phyloP scores from a whole-genome alignment of 2,329 filamentous ascomycete species.

The Epichloe sp. region DNA sequence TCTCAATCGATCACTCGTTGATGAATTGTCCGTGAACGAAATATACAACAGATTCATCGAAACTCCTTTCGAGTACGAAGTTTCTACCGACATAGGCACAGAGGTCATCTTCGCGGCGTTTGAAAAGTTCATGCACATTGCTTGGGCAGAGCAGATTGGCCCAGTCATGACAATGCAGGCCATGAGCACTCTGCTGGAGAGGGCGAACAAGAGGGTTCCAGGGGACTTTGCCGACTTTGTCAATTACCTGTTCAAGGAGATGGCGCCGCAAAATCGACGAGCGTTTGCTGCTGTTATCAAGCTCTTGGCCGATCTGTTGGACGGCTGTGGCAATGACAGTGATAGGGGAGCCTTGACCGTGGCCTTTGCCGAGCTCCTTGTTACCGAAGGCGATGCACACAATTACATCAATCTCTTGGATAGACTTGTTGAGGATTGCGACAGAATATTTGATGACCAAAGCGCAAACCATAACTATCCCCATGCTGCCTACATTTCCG shows the following conservation, averaged over 20 bases:
- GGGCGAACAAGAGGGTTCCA: constrained; percentile 51
- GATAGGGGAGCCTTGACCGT: constrained; percentile 79
- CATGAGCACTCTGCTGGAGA: constrained; percentile 61
- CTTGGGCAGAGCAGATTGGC: constrained; percentile 82
- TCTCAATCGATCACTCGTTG: constrained; percentile 54
- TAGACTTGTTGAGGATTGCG: constrained; percentile 77
- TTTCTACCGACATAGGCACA: constrained; percentile 60
- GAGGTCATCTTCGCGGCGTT: constrained; percentile 86
- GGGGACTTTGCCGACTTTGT: constrained; percentile 63
- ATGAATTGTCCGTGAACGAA: constrained; percentile 75
- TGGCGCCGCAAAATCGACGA: constrained; percentile 57
- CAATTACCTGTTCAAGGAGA: constrained; percentile 48
- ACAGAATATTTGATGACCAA: constrained; percentile 68
- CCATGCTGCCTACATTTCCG: constrained; percentile 32
- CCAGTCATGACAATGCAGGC: constrained; percentile 62
- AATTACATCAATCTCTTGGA: constrained; percentile 83
- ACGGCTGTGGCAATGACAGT: constrained; percentile 81
- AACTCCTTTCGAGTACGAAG: constrained; percentile 64
- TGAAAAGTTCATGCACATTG: constrained; percentile 80
- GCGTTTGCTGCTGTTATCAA: constrained; percentile 77
- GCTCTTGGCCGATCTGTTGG: constrained; percentile 73
- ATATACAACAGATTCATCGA: constrained; percentile 82
- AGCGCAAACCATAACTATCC: constrained; percentile 27
- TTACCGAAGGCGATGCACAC: constrained; percentile 62
- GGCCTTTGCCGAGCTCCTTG: constrained; percentile 77